Evolutionary conservation across 225 moss, liverwort and hornwort genomes (phyloP), one percentile per base, ranked within the genome.

Genomic region (Physcomitrellopsis africana): DNA sequence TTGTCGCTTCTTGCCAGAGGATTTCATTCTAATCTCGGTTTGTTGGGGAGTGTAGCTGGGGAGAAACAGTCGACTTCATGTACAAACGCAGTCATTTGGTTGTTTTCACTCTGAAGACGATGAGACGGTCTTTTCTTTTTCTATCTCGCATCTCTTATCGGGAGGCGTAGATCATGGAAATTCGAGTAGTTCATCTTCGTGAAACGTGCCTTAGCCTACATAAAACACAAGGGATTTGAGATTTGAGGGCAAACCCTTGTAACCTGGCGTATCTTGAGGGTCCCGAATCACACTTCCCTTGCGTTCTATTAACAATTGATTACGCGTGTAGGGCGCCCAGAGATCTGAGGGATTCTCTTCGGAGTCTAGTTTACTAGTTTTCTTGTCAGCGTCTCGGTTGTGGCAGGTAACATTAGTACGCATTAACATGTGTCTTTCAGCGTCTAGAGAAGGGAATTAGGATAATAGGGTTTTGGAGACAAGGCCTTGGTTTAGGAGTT

Each of bases 401-500:
- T 22, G 16, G 13, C 58, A 17, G 45, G 66, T 55, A 55, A 63
- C 27, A 14, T 51, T 72, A 43, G 26, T 7, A 37, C 32, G 32
- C 32, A 0, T 37, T 4, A 37, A 37, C 7, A 37, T 37, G 32
- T 37, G 4, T 37, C 4, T 11, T 49, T 49, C 12, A 13, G 48
- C 10, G 48, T 11, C 48, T 11, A 13, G 15, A 13, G 48, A 49
- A 15, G 15, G 12, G 11, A 49, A 49, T 13, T 3, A 15, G 11
- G 48, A 15, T 72, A 61, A 43, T 56, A 24, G 53, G 54, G 15
- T 18, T 67, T 29, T 45, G 32, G 32, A 37, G 32, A 4, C 4
- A 4, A 37, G 32, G 7, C 32, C 32, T 37, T 37, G 53, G 67
- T 62, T 67, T 5, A 56, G 11, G 9, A 63, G 60, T 77, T 77